Base-by-base conservation (phyloP, 2,329 filamentous ascomycete genomes). In the Grosmannia huntii region DNA sequence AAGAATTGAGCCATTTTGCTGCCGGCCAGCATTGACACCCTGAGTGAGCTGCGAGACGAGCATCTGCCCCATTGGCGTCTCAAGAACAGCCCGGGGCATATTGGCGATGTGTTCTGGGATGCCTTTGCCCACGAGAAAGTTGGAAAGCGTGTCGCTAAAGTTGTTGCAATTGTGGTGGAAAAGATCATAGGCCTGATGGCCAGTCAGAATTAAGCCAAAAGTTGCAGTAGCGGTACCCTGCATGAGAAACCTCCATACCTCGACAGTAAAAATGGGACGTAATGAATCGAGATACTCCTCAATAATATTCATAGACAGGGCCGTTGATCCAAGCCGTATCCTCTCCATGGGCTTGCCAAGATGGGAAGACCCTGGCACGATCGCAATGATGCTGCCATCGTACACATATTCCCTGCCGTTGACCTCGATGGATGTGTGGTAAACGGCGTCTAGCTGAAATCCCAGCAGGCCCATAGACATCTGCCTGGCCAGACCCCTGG, bases 121-220 rank as follows among this genome's bases (percentile, higher is more conserved):
- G 3, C 89, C 88, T 64, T 85, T 87, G 25, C 94, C 92, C 1
- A 96, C 76, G 0, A 97, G 76, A 62, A 97, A 97, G 70, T 89
- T 94, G 62, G 89, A 77, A 64, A 97, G 85, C 61, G 96, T 90
- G 67, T 97, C 92, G 4, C 88, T 89, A 71, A 97, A 99, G 71
- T 96, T 96, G 74, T 97, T 99, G 75, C 92, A 97, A 69, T 99
- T 99, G 71, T 96, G 90, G 65, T 74, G 89, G 69, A 81, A 96
- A 5, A 96, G 75, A 67, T 96, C 90, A 67, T 97, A 97, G 0
- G 89, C 87, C 82, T 90, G 63, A 16, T 11, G 16, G 10, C 3
- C 9, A 56, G 68, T 55, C 70, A 86, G 56, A 49, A 28, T 16
- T 38, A 12, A 11, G 23, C 14, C 49, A 10, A 11, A 5, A 14